These are phyloP conservation scores for Mycena indigotica DNA, from an alignment of 768 basidiomycete genomes.

Conservation along the genomic window DNA sequence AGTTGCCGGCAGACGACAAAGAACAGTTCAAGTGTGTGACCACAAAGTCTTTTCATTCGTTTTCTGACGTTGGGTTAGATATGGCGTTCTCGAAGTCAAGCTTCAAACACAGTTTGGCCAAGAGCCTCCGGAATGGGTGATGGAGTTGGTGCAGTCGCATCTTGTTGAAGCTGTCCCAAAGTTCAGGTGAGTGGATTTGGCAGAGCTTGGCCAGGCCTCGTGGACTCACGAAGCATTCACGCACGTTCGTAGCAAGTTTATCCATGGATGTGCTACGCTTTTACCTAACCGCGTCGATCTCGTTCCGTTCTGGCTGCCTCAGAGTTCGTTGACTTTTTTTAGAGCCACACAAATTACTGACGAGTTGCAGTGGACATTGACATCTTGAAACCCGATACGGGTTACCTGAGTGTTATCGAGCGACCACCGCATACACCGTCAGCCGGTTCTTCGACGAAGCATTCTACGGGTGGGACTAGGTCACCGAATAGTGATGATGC, in stretches of 20 bases:
- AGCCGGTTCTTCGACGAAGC: constrained; percentile 43
- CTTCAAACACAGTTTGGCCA: constrained; percentile 95
- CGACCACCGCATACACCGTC: constrained; percentile 57
- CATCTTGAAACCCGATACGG: constrained; percentile 89
- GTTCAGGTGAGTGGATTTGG: constrained; percentile 64
- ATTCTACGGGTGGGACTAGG: constrained; percentile 47
- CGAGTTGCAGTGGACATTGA: constrained; percentile 79
- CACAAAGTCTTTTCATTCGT: too few species aligned
- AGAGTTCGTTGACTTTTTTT: constrained; percentile 55
- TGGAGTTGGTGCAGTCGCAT: constrained; percentile 93
- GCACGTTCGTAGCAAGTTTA: constrained; percentile 70
- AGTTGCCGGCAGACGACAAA: constrained; percentile 74
- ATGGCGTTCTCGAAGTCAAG: constrained; percentile 97
- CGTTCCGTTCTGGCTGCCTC: constrained; percentile 98
- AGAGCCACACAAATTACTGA: background rate
- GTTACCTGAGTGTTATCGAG: constrained; percentile 71
- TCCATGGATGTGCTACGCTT: constrained; percentile 93
- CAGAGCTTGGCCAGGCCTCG: background rate
- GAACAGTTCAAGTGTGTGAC: constrained; percentile 86
- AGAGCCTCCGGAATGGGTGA: constrained; percentile 94
- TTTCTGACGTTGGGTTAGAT: constrained; percentile 45
- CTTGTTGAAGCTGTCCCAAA: constrained; percentile 97
- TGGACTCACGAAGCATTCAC: constrained; percentile 4
- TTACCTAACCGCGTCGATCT: constrained; percentile 91
- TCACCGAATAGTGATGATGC: constrained; percentile 44